Evolutionary conservation across 805 yeast species (phyloP).

Genomic region (Maudiozyma bulderi): DNA sequence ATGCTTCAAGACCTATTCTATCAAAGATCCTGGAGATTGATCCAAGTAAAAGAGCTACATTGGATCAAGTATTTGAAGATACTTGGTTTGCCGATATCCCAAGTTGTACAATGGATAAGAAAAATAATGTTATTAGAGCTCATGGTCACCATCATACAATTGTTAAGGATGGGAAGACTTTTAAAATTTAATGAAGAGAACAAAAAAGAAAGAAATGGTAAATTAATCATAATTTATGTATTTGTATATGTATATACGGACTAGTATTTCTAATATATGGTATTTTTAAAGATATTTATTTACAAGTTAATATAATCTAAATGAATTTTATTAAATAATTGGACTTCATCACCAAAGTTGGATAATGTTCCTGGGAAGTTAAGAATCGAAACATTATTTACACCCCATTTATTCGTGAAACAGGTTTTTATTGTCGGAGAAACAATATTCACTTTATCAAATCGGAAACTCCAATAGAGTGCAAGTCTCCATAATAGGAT

Average conservation of each 20-base stretch:
- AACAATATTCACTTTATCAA: conserved; percentile 22
- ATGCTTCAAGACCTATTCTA: conserved; percentile 69
- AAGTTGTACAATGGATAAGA: conserved; percentile 45
- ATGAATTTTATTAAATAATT: neutral
- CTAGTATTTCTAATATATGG: neutral
- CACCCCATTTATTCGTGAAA: conserved; percentile 31
- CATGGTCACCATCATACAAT: conserved; percentile 44
- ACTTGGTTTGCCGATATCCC: conserved; percentile 60
- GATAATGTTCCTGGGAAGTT: conserved; percentile 19
- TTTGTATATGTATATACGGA: neutral
- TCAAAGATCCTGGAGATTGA: conserved; percentile 58
- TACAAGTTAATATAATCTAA: neutral
- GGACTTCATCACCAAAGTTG: neutral
- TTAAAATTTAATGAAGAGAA: conserved; percentile 23
- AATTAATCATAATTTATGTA: neutral
- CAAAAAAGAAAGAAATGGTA: too few relatives aligned
- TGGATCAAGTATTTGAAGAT: conserved; percentile 56
- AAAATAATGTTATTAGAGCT: conserved; percentile 34
- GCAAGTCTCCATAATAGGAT: conserved; percentile 33
- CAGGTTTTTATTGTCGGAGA: conserved; percentile 15
- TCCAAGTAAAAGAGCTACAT: conserved; percentile 50
- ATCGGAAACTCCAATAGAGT: conserved; percentile 34
- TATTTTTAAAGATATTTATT: neutral
- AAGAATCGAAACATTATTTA: conserved; percentile 19
- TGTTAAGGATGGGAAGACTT: conserved; percentile 38